Evolutionary conservation across 2,329 filamentous ascomycete species (phyloP), one percentile per base, ranked within the genome.

Genomic region (Fusarium nodosum): DNA sequence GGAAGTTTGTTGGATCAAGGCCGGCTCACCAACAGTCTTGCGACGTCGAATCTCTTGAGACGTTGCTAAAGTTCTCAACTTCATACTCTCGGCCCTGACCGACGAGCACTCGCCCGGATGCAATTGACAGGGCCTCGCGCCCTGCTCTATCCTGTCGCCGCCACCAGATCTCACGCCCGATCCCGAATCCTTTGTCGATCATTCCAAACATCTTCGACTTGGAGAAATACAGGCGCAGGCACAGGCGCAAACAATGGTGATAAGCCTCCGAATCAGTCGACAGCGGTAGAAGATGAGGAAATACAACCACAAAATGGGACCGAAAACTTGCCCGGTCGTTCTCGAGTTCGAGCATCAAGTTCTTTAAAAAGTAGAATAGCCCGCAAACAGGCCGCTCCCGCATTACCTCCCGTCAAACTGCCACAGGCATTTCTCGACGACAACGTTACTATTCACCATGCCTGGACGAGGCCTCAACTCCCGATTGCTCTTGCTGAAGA

Each of bases 351-450:
- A 20, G 55, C 72, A 4, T 60, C 72, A 10, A 63, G 70, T 39
- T 72, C 74, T 30, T 48, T 74, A 72, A 78, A 76, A 66, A 75
- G 70, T 58, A 77, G 79, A 31, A 72, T 75, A 52, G 65, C 77
- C 57, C 76, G 79, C 54, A 76, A 76, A 54, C 72, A 77, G 42
- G 75, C 73, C 33, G 77, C 79, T 34, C 78, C 80, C 28, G 80
- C 81, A 45, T 69, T 88, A 13, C 86, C 86, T n/a, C 80, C 83
- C 4, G 79, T 87, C 24, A 80, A 83, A 51, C 78, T 92, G 16
- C 88, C 90, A 1, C 77, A 82, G 58, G 85, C 82, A 77, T 92
- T 91, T 65, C 77, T 88, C 55, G 78, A 84, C 39, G 76, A 80
- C 22, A 86, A 86, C 56, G 82, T 91, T 39, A 74, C 64, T 15